These are phyloP conservation scores for Angomonas ambiguus DNA, from an alignment of 208 protist genomes.

Conservation along the genomic window DNA sequence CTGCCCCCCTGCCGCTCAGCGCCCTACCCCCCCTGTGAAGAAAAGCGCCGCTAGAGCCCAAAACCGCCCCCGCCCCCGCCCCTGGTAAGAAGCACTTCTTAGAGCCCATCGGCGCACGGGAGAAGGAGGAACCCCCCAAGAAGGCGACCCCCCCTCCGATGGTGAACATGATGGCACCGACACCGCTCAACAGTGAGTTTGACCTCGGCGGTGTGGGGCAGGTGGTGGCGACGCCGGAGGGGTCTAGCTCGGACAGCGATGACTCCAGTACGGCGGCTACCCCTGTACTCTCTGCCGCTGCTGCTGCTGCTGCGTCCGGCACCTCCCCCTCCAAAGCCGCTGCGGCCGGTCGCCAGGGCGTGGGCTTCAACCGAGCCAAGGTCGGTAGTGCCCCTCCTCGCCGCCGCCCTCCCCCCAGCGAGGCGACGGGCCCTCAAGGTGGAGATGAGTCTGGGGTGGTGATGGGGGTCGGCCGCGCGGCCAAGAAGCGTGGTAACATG, in stretches of 20 bases:
- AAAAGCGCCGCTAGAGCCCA: not conserved
- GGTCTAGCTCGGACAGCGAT: slow-evolving; percentile 18
- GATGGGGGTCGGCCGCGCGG: slow-evolving; percentile 12
- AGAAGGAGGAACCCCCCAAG: not conserved
- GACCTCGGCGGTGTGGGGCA: slow-evolving; percentile 11
- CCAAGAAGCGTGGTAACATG: not conserved
- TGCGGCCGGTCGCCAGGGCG: slow-evolving; percentile 15
- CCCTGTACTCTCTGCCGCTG: not conserved
- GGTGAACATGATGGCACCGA: not conserved
- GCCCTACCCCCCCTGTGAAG: not conserved
- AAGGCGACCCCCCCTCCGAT: not conserved
- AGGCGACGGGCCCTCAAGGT: not conserved
- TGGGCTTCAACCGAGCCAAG: slow-evolving; percentile 19
- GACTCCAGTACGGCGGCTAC: slow-evolving; percentile 12
- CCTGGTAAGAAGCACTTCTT: slow-evolving; percentile 22
- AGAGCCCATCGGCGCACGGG: slow-evolving; percentile 17
- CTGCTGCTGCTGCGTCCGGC: not conserved
- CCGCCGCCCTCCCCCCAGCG: not conserved
- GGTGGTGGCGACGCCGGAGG: slow-evolving; percentile 24
- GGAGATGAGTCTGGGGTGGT: not conserved
- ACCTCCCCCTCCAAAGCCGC: slow-evolving; percentile 11
- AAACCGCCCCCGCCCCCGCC: not conserved
- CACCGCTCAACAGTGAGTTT: slow-evolving; percentile 6
- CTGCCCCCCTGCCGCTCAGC: not conserved
- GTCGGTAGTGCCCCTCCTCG: not conserved